A percentile compares a stretch with the other conserved stretches of the same genome.
Conservation (phyloP, 2,329 filamentous ascomycete species). For the Ceratocystis ficicola region DNA sequence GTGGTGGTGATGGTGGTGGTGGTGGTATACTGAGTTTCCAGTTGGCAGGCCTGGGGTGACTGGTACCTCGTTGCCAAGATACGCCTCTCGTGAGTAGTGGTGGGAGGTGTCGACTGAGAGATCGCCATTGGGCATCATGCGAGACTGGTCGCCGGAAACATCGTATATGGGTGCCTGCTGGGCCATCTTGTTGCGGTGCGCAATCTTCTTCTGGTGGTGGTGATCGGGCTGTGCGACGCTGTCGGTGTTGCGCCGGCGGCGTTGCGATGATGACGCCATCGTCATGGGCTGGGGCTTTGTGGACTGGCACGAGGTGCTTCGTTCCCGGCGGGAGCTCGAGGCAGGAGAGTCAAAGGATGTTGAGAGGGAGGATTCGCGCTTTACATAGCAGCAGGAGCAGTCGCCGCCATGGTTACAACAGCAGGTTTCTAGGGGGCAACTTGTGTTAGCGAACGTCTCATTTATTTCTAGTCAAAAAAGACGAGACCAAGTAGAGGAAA, state of each 20-base stretch:
- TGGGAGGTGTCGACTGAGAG: neutral
- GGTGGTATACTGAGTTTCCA: neutral
- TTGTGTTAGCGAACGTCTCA: neutral
- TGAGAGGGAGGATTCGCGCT: slow-evolving; percentile 48
- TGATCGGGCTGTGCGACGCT: slow-evolving; percentile 9
- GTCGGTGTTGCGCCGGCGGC: slow-evolving; percentile 20
- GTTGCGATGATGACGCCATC: slow-evolving; percentile 13
- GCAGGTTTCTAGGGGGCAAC: slow-evolving; percentile 45
- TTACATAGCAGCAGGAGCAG: slow-evolving; percentile 54
- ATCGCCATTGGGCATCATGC: neutral
- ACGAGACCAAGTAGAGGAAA: no score
- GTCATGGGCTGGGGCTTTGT: slow-evolving; percentile 18
- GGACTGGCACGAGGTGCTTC: slow-evolving; percentile 20
- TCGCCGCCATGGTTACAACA: slow-evolving; percentile 58
- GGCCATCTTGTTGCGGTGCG: slow-evolving; percentile 3
- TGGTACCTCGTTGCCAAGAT: slow-evolving; percentile 4
- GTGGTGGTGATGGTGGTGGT: neutral
- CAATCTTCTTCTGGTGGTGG: slow-evolving; percentile 10
- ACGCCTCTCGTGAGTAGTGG: slow-evolving; percentile 6
- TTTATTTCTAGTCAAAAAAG: neutral
- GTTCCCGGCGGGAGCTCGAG: slow-evolving; percentile 18
- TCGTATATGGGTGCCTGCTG: neutral
- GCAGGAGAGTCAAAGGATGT: slow-evolving; percentile 22
- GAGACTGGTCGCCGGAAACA: neutral
- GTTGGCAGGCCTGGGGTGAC: slow-evolving; percentile 4